Conservation (phyloP, 1,284 basidiomycete genomes). For the Gymnopus androsaceus region DNA sequence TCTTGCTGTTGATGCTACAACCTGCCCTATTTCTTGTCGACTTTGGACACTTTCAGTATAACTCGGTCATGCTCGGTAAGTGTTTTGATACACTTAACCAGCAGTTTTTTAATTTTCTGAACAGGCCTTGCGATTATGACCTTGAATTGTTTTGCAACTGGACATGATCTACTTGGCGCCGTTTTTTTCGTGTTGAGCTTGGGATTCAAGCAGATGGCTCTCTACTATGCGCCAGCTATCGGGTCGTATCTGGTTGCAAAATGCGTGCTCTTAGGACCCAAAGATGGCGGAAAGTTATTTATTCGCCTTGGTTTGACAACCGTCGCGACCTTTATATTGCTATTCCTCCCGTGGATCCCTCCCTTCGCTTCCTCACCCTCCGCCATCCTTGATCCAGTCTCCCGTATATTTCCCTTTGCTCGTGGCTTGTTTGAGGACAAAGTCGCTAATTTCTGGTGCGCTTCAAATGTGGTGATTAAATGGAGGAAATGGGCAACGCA, state of each 20-base stretch:
- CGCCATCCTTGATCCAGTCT: slow-evolving; percentile 63
- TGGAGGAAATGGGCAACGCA: slow-evolving; percentile 65
- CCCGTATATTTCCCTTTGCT: slow-evolving; percentile 87
- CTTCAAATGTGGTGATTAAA: slow-evolving; percentile 85
- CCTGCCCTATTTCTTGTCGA: slow-evolving; percentile 85
- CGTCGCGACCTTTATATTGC: slow-evolving; percentile 57
- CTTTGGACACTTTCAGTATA: slow-evolving; percentile 93
- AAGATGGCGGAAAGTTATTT: slow-evolving; percentile 74
- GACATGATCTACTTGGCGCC: slow-evolving; percentile 75
- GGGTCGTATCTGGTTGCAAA: slow-evolving; percentile 84
- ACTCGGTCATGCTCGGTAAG: slow-evolving; percentile 85
- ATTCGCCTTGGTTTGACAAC: slow-evolving; percentile 66
- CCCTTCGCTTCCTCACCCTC: slow-evolving; percentile 47
- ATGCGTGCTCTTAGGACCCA: slow-evolving; percentile 70
- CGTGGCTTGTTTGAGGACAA: slow-evolving; percentile 95
- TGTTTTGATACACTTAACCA: slow-evolving; percentile 1
- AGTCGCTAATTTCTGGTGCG: slow-evolving; percentile 96
- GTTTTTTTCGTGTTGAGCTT: slow-evolving; percentile 83
- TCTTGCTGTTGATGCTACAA: slow-evolving; percentile 78
- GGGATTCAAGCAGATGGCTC: slow-evolving; percentile 93
- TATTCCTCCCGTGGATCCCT: slow-evolving; percentile 78
- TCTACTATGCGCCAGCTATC: slow-evolving; percentile 91
- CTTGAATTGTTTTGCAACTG: slow-evolving; percentile 67
- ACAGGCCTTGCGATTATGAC: slow-evolving; percentile 73
- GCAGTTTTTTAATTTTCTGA: neutral